phyloP scores from a whole-genome alignment of 2,329 filamentous ascomycete genomes.

The Penicillium sp. region DNA sequence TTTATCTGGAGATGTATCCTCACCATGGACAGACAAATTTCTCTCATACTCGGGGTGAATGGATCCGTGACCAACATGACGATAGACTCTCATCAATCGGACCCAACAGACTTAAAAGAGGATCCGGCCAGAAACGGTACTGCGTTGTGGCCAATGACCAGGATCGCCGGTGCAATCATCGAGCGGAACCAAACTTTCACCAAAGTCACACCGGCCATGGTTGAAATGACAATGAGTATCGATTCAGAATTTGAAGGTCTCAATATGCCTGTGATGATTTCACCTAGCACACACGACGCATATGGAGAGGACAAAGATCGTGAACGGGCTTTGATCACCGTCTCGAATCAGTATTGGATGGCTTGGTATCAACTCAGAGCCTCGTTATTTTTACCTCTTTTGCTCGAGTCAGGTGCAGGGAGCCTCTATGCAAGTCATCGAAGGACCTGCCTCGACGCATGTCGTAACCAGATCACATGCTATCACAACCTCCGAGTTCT shows the following conservation, averaged over 20 bases:
- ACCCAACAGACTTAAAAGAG: background rate
- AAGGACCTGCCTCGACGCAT: conserved; percentile 11
- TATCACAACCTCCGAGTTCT: conserved; percentile 7
- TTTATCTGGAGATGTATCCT: conserved; percentile 10
- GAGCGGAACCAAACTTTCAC: conserved; percentile 16
- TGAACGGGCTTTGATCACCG: background rate
- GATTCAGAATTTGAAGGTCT: conserved; percentile 4
- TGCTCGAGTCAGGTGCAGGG: background rate
- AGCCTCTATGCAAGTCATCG: conserved; percentile 5
- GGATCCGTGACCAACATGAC: conserved; percentile 10
- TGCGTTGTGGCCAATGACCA: conserved; percentile 4
- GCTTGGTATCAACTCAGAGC: conserved; percentile 7
- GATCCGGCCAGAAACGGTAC: background rate
- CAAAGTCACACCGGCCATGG: conserved; percentile 8
- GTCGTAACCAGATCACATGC: conserved; percentile 5
- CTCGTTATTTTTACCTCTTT: conserved; percentile 13
- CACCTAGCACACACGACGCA: background rate
- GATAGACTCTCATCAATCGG: conserved; percentile 2
- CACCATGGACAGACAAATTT: conserved; percentile 7
- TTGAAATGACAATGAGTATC: conserved; percentile 11
- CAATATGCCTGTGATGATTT: background rate
- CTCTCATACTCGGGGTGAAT: conserved; percentile 12
- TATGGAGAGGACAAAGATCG: conserved; percentile 1
- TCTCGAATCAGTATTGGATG: background rate
- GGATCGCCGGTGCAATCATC: conserved; percentile 14